A percentile compares a stretch with the other conserved stretches of the same genome.
These are phyloP conservation scores for Fraxinus platypoda DNA, from an alignment of 305 asterid genomes.

Conservation along the genomic window DNA sequence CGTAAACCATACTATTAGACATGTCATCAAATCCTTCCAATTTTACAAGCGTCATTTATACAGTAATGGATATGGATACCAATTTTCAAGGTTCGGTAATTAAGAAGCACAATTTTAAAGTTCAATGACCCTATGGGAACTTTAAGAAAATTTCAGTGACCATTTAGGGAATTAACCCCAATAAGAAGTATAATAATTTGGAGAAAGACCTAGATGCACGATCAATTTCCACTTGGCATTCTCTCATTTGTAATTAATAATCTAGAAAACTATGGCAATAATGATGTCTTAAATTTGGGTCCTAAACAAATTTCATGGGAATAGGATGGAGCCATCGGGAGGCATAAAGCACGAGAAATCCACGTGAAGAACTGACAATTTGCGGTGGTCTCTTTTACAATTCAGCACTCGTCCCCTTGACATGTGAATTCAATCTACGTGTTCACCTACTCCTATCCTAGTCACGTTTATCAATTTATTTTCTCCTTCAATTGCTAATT, in stretches of 20 bases:
- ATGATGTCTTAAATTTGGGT: not conserved
- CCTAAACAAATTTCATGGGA: not conserved
- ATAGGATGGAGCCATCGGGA: not conserved
- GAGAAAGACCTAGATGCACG: not conserved
- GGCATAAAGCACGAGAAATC: slow-evolving; percentile 42
- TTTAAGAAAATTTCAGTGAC: too few relatives aligned
- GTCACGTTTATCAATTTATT: not conserved
- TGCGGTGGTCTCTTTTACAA: slow-evolving; percentile 40
- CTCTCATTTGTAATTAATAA: not conserved
- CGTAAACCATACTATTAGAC: too few relatives aligned
- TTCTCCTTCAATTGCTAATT: not conserved
- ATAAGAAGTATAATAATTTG: not conserved
- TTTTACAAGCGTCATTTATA: too few relatives aligned
- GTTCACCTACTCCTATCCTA: not conserved
- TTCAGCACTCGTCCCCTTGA: slow-evolving; percentile 18
- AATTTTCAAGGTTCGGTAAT: too few relatives aligned
- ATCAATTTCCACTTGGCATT: not conserved
- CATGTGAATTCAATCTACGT: slow-evolving; percentile 47
- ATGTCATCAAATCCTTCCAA: too few relatives aligned
- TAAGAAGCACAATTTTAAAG: too few relatives aligned
- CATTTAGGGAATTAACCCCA: too few relatives aligned
- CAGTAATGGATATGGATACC: too few relatives aligned
- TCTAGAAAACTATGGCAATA: not conserved
- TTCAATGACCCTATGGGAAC: too few relatives aligned
- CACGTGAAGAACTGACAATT: slow-evolving; percentile 65